Percentiles rank a stretch among this genome's conserved stretches.
Evolutionary conservation across 257 asterid species (phyloP).

Genomic region (Fraxinus cuspidata): DNA sequence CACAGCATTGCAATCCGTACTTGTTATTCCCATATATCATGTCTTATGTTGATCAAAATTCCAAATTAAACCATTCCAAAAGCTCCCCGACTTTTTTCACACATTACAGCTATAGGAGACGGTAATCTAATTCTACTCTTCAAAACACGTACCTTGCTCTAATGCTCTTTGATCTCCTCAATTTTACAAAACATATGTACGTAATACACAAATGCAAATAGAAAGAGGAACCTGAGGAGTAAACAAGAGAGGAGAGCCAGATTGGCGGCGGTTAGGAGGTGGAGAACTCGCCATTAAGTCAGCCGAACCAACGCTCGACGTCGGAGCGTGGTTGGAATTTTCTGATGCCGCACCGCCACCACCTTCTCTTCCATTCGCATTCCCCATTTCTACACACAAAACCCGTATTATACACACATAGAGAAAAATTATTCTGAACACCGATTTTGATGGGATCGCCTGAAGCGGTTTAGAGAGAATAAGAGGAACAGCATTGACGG

Average conservation of each 20-base stretch:
- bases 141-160: neutral
- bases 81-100: neutral
- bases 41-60: conserved; percentile 6
- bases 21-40: neutral
- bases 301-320: conserved; percentile 46
- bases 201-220: neutral
- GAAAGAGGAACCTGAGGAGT: conserved; percentile 57
- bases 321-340: conserved; percentile 44
- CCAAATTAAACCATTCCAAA: conserved; percentile 5
- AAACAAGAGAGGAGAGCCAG: conserved; percentile 59
- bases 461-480: conserved; percentile 17
- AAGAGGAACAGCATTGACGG: neutral
- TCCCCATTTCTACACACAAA: conserved; percentile 54
- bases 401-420: conserved; percentile 20
- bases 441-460: conserved; percentile 28
- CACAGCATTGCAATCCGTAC: neutral
- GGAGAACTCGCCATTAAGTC: conserved; percentile 75
- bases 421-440: conserved; percentile 13
- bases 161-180: conserved; percentile 17
- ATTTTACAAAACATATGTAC: neutral
- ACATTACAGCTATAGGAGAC: neutral
- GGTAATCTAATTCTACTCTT: neutral
- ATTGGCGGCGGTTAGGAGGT: conserved; percentile 54
- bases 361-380: conserved; percentile 63
- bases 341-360: conserved; percentile 32